Evolutionary conservation across 2,329 filamentous ascomycete genomes (phyloP).

Genomic region (Phyllosticta citriasiana): DNA sequence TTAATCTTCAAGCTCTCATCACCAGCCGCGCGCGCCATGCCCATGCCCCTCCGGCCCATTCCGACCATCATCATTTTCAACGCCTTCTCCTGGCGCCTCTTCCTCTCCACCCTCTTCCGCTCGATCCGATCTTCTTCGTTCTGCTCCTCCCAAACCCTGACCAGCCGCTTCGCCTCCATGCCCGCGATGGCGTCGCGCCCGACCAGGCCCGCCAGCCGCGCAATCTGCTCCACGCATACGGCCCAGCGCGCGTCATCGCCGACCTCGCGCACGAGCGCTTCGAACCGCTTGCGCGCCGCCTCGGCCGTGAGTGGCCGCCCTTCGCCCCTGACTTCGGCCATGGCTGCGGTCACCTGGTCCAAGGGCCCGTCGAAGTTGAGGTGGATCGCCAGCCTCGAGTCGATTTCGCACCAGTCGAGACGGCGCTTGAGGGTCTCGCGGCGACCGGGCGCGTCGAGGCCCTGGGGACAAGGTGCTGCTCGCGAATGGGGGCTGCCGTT

Average conservation of each 20-base stretch:
- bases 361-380: background rate
- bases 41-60: background rate
- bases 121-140: background rate
- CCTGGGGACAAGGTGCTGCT: background rate
- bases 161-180: background rate
- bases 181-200: background rate
- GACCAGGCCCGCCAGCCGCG: background rate
- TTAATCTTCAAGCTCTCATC: background rate
- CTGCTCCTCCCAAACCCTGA: conserved; percentile 2
- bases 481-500: background rate
- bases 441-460: background rate
- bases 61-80: background rate
- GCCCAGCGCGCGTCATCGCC: background rate
- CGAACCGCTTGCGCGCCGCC: background rate
- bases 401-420: background rate
- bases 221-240: background rate
- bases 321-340: background rate
- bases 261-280: background rate
- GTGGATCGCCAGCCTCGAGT: background rate
- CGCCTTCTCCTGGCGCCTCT: background rate
- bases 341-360: background rate
- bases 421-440: background rate
- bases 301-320: background rate
- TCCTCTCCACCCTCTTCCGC: background rate
- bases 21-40: background rate